Base-by-base conservation (phyloP, 257 asterid species). In the Salvia hispanica region DNA sequence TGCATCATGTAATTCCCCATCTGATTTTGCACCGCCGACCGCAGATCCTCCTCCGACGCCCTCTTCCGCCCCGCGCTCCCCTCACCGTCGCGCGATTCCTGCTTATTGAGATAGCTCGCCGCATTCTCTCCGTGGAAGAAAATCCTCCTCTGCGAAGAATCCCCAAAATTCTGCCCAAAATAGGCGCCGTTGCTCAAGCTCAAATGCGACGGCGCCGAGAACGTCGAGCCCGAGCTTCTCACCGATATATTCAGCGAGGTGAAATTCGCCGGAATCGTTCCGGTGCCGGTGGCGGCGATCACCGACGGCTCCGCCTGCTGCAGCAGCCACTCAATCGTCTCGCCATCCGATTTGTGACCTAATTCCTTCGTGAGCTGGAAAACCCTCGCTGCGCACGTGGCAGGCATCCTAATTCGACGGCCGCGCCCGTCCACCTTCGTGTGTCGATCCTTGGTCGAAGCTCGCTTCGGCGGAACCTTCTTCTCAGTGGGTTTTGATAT, bases 211-310 rank as follows among this genome's bases (percentile, higher is more conserved):
- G 90, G 91, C 0, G 88, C 86, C 0, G 93, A 85, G 9, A 85
- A 68, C 5, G 83, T 87, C 1, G 87, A 80, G 0, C 96, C 89
- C 0, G 95, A 85, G 69, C 85, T 85, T 16, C 96, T 33, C 0
- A 73, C 72, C 0, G 96, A 84, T 4, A 90, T 76, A 15, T 90
- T 90, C 9, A 90, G 88, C 1, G 96, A 81, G 1, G 83, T 74
- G 56, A 87, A 90, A 13, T 90, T 90, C 0, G 96, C 96, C 4
- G 96, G 96, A 39, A 90, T 90, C 0, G 95, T 90, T 11, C 96
- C 97, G 21, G 97, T 88, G 4, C 97, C 97, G 2, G 97, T 90
- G 79, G 97, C 97, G 48, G 97, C 97, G 33, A 87, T 79, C 52
- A 90, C 95, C 0, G 96, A 59, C 0, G 96, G 96, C 78, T 90